Percentiles rank a stretch among this genome's conserved stretches.
Conservation (phyloP, 345 rosid genomes). For the Brassica incana region DNA sequence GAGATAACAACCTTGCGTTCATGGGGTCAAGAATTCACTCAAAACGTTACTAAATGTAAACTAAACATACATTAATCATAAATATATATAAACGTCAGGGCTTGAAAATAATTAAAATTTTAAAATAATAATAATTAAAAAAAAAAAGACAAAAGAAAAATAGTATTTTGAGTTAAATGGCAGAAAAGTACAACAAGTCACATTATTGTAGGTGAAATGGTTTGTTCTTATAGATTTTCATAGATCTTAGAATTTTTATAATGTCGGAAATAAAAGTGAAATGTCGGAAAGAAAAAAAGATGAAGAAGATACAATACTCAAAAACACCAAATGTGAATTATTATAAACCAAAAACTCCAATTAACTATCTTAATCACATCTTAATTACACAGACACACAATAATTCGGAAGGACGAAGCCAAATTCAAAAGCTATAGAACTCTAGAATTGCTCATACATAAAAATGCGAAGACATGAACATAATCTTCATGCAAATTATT, state of each 20-base stretch:
- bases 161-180: constrained; percentile 18
- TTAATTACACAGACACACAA: not conserved
- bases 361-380: too few relatives aligned
- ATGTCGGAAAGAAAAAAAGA: not conserved
- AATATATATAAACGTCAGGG: constrained; percentile 8
- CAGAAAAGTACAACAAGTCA: constrained; percentile 42
- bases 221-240: constrained; percentile 27
- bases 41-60: constrained; percentile 36
- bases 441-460: not conserved
- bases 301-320: not conserved
- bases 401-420: not conserved
- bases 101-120: not conserved
- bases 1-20: constrained; percentile 36
- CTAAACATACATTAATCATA: not conserved
- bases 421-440: not conserved
- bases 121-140: not conserved
- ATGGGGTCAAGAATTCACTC: constrained; percentile 34
- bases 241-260: constrained; percentile 33
- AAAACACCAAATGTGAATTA: not conserved
- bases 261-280: constrained; percentile 18
- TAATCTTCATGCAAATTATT: not conserved
- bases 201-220: constrained; percentile 40
- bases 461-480: constrained; percentile 18
- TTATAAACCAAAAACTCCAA: too few relatives aligned
- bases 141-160: constrained; percentile 23